phyloP scores from a whole-genome alignment of 306 rosid genomes.

The Nissolia schottii region DNA sequence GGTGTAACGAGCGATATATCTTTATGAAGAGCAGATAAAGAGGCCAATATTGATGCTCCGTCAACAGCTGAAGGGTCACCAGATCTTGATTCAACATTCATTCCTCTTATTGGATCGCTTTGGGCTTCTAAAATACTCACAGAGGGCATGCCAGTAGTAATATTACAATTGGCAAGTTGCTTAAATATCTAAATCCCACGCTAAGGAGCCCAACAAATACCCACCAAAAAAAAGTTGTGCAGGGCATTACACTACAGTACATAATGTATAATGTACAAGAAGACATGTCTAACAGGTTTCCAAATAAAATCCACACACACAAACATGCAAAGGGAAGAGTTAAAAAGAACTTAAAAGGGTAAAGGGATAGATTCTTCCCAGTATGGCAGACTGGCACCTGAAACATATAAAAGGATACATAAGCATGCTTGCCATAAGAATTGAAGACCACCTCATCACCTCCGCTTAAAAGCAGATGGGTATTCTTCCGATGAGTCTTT shows the following conservation, averaged over 20 bases:
- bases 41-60: conserved; percentile 84
- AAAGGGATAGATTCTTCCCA: neutral
- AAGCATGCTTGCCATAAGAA: conserved; percentile 69
- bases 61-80: conserved; percentile 89
- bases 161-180: conserved; percentile 53
- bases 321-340: neutral
- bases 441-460: conserved; percentile 90
- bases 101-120: conserved; percentile 62
- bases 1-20: conserved; percentile 63
- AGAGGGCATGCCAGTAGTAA: conserved; percentile 52
- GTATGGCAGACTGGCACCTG: neutral
- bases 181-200: conserved; percentile 65
- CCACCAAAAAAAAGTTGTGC: neutral
- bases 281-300: neutral
- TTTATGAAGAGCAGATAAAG: conserved; percentile 64
- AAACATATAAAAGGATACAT: conserved; percentile 78
- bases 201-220: conserved; percentile 38
- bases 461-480: conserved; percentile 55
- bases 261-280: neutral
- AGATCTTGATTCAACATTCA: conserved; percentile 71
- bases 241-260: neutral
- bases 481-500: conserved; percentile 41
- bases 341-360: neutral
- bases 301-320: neutral
- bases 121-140: conserved; percentile 83